Percentiles rank a stretch among this genome's conserved stretches.
Conservation (phyloP, 73 alveolate genomes). For the Paramecium octaurelia region DNA sequence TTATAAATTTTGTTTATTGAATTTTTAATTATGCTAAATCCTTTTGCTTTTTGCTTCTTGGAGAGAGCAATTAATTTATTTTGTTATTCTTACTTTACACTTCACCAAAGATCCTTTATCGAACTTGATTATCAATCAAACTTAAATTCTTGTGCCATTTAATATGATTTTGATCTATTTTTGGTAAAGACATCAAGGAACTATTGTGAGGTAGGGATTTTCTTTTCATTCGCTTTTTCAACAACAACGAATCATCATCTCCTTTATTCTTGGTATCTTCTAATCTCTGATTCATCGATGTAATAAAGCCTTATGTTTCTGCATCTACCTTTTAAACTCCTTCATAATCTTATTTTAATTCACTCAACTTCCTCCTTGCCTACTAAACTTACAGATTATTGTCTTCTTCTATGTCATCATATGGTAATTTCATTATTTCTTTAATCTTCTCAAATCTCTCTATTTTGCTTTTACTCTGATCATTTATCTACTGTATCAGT, state of each 20-base stretch:
- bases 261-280: not conserved
- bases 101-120: not conserved
- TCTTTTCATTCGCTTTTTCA: not conserved
- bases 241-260: not conserved
- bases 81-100: not conserved
- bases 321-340: not conserved
- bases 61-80: not conserved
- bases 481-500: not conserved
- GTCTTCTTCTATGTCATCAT: not conserved
- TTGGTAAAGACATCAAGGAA: not conserved
- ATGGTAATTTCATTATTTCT: not conserved
- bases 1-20: not conserved
- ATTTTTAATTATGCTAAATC: not conserved
- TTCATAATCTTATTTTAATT: conserved; percentile 12
- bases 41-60: not conserved
- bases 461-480: not conserved
- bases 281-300: not conserved
- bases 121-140: not conserved
- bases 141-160: conserved; percentile 7
- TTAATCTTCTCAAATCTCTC: not conserved
- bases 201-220: not conserved
- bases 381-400: not conserved
- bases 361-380: not conserved
- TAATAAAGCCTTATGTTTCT: not conserved
- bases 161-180: not conserved